phyloP scores from a whole-genome alignment of 371 early-diverging fungal genomes.

The Zopfochytrium polystomum region DNA sequence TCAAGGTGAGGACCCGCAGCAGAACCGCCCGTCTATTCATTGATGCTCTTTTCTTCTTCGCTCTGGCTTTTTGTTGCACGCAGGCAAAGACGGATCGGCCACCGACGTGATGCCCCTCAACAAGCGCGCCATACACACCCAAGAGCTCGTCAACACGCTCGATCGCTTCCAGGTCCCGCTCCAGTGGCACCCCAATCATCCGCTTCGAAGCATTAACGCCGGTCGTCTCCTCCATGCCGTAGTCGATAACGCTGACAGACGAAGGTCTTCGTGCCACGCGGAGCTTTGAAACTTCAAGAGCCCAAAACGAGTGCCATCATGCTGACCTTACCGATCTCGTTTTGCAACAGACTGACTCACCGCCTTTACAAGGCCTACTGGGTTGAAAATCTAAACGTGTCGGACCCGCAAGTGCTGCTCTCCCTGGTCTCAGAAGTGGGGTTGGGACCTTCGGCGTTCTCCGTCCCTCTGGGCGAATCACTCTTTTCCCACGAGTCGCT shows the following conservation, averaged over 20 bases:
- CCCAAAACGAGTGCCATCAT: too few species aligned
- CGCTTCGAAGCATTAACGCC: constrained; percentile 21
- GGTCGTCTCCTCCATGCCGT: constrained; percentile 21
- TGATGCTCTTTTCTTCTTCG: too few species aligned
- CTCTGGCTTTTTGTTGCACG: too few species aligned
- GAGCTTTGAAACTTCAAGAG: too few species aligned
- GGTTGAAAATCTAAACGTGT: constrained; percentile 27
- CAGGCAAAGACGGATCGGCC: constrained; percentile 28
- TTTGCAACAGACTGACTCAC: constrained; percentile 12
- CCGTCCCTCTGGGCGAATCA: constrained; percentile 2
- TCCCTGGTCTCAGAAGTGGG: constrained; percentile 10
- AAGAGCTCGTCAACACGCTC: constrained; percentile 19
- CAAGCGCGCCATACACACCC: constrained; percentile 6
- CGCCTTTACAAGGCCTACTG: constrained; percentile 32
- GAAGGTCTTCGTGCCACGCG: neutral
- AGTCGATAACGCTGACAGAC: neutral
- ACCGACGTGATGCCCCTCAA: constrained; percentile 16
- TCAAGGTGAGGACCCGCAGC: constrained; percentile 8
- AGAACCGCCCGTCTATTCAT: neutral
- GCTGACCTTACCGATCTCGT: neutral
- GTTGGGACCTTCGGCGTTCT: too few species aligned
- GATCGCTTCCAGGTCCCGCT: constrained; percentile 3
- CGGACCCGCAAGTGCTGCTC: constrained; percentile 16
- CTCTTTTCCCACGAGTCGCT: constrained; percentile 6
- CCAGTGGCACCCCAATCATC: constrained; percentile 28